A percentile compares a stretch with the other conserved stretches of the same genome.
phyloP scores from a whole-genome alignment of 352 stramenopile species.

The Pythium grandisporangium region DNA sequence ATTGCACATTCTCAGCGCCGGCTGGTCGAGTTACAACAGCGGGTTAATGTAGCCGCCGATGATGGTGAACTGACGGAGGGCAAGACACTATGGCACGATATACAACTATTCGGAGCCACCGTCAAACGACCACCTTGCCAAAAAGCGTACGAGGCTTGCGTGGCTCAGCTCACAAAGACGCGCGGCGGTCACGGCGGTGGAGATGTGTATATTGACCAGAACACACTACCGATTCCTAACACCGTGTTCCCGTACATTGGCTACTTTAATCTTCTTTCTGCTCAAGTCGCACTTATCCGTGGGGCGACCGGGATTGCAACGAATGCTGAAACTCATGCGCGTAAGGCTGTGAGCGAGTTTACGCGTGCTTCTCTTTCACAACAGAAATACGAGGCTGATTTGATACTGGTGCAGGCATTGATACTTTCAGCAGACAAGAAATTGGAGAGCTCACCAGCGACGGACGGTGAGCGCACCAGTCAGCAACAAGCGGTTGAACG shows the following conservation, averaged over 20 bases:
- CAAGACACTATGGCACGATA: constrained; percentile 11
- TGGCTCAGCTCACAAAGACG: constrained; percentile 18
- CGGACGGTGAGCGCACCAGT: too few species aligned
- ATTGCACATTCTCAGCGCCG: constrained; percentile 18
- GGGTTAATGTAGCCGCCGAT: constrained; percentile 8
- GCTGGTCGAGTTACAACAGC: constrained; percentile 14
- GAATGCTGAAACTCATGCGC: too few species aligned
- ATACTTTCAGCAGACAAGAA: too few species aligned
- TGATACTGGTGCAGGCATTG: too few species aligned
- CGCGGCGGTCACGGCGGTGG: constrained; percentile 12
- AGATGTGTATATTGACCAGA: constrained; percentile 16
- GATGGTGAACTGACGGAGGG: constrained; percentile 7
- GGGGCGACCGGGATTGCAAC: too few species aligned
- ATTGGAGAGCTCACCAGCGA: too few species aligned
- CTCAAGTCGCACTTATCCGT: too few species aligned
- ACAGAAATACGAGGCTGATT: too few species aligned
- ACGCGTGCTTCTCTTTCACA: too few species aligned
- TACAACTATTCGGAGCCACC: constrained; percentile 10
- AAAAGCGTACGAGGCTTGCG: constrained; percentile 23
- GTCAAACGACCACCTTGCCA: constrained; percentile 19
- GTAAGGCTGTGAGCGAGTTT: too few species aligned
- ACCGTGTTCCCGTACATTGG: constrained; percentile 19
- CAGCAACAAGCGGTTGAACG: too few species aligned
- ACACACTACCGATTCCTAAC: constrained; percentile 17
- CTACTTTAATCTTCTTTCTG: constrained; percentile 19